Evolutionary conservation across 73 alveolate genomes (phyloP), one percentile per base, ranked within the genome.

Genomic region (Durusdinium trenchii): DNA sequence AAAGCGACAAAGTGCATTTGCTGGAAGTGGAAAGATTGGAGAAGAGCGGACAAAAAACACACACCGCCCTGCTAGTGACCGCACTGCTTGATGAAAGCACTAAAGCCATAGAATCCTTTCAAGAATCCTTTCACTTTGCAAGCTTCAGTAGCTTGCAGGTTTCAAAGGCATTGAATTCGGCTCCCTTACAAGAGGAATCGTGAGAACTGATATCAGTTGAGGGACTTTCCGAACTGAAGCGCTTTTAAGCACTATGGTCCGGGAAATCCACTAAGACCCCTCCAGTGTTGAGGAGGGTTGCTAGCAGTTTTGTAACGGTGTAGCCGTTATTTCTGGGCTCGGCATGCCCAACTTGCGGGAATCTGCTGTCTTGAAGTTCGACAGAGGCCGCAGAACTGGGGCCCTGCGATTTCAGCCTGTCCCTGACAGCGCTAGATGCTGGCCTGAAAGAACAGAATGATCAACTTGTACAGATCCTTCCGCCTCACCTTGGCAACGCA

Each of bases 231-330:
- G 87, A 40, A 40, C 61, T 40, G 69, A 28, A 83, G 93, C 50
- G 93, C 73, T 50, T 30, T 43, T 83, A 20, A 83, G 75, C 71
- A 47, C 73, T 50, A 26, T 35, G 69, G 91, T 16, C 36, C n/a
- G 50, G 93, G 93, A 50, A 50, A 35, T 83, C 50, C 75, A 51
- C 36, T 47, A 43, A 50, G 32, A 50, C 93, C 93, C 93, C 73
- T 51, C 73, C 93, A 48, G 73, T 12, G 93, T 35, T 50, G 73
- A 79, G 90, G 90, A 79, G 90, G 90, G 90, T 28, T 79, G 90
- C 86, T 85, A n/a, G 83, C 87, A 90, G 64, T 90, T 90, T 90
- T 90, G 97, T n/a, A 90, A 90, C 97, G 87, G 97, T 38, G 57
- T 90, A 47, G 87, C 97, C 86, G 97, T 90, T 47, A 1, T 45